These are phyloP conservation scores for Dactylonectria macrodidyma DNA, from an alignment of 2,329 filamentous ascomycete genomes.

Conservation along the genomic window DNA sequence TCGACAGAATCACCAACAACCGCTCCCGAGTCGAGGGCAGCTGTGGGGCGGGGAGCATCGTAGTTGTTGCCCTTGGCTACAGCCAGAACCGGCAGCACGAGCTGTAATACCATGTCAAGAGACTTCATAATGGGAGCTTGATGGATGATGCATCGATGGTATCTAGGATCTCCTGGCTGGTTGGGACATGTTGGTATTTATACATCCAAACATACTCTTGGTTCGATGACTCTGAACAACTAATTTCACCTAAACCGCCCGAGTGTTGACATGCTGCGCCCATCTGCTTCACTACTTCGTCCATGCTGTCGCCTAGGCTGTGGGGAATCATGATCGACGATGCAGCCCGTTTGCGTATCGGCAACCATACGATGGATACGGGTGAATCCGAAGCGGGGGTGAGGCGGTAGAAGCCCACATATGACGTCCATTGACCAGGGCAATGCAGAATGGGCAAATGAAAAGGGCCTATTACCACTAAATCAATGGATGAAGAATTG, in stretches of 20 bases:
- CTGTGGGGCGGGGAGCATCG: slow-evolving; percentile 23
- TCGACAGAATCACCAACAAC: slow-evolving; percentile 33
- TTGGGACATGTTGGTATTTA: neutral
- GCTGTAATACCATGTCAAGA: neutral
- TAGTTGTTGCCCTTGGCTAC: slow-evolving; percentile 1
- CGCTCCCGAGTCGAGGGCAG: slow-evolving; percentile 35
- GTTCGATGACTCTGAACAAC: neutral
- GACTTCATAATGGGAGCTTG: slow-evolving; percentile 26
- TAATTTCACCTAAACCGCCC: neutral
- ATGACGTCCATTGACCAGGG: too few relatives aligned
- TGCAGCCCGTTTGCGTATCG: neutral
- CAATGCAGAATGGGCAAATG: too few relatives aligned
- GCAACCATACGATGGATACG: slow-evolving; percentile 10
- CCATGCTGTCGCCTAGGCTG: neutral
- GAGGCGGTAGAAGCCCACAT: neutral
- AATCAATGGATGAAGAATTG: too few relatives aligned
- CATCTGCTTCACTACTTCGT: slow-evolving; percentile 2
- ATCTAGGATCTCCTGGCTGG: neutral
- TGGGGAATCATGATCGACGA: neutral
- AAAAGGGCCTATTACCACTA: too few relatives aligned
- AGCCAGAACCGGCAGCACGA: slow-evolving; percentile 19
- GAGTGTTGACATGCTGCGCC: neutral
- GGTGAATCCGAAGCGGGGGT: neutral
- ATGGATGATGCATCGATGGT: neutral
- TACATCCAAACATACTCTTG: neutral